Conservation (phyloP, 106 monocot genomes). For the Dendrobium huoshanense region DNA sequence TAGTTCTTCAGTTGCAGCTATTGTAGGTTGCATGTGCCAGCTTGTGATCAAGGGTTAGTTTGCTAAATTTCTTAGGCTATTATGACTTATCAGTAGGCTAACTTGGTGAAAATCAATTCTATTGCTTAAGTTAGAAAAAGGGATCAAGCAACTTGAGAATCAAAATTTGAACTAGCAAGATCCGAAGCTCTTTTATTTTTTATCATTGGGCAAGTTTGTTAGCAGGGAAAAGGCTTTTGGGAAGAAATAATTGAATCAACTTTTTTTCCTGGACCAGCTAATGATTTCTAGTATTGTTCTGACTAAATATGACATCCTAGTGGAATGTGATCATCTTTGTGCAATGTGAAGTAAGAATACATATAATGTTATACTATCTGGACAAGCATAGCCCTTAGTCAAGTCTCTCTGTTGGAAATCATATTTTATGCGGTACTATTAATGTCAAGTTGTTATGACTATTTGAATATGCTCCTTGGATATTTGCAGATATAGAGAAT, state of each 20-base stretch:
- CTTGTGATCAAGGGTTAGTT: constrained; percentile 75
- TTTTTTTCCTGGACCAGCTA: background rate
- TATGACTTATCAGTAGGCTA: background rate
- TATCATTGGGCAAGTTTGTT: background rate
- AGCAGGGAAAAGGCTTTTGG: background rate
- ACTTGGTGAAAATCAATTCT: background rate
- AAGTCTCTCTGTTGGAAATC: background rate
- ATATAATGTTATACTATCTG: background rate
- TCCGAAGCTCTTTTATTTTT: background rate
- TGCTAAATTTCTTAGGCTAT: background rate
- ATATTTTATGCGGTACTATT: background rate
- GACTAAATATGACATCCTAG: background rate
- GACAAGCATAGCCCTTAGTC: background rate
- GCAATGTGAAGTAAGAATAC: background rate
- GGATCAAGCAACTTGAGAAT: background rate
- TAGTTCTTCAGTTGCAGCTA: constrained; percentile 97
- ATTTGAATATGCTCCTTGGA: constrained; percentile 4
- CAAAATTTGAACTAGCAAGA: background rate
- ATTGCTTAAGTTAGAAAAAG: background rate
- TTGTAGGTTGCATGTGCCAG: constrained; percentile 98
- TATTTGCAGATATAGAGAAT: constrained; percentile 67
- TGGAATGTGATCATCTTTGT: background rate
- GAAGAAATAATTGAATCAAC: background rate
- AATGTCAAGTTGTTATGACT: background rate
- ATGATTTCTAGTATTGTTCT: background rate